Percentiles rank a stretch among this genome's conserved stretches.
Evolutionary conservation across 2,329 filamentous ascomycete species (phyloP).

Genomic region (Rhynchosporium agropyri): DNA sequence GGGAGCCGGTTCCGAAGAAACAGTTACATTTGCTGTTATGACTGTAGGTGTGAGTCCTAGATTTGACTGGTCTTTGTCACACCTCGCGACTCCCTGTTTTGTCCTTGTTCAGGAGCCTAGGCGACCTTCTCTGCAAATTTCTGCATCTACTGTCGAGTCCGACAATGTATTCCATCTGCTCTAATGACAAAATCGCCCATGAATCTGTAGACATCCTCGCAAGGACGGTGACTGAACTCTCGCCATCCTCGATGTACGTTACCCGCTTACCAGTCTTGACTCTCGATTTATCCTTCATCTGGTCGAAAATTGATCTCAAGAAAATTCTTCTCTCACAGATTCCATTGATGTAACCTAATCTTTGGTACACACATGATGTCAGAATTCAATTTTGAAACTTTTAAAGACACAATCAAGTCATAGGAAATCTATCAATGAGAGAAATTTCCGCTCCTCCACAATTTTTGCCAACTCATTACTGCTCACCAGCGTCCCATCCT

Average conservation of each 20-base stretch:
- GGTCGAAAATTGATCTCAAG: slow-evolving; percentile 31
- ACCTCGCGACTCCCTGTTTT: slow-evolving; percentile 24
- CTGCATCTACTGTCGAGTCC: slow-evolving; percentile 41
- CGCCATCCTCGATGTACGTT: slow-evolving; percentile 21
- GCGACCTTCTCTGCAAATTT: slow-evolving; percentile 30
- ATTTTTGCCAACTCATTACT: background rate
- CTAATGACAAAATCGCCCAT: slow-evolving; percentile 35
- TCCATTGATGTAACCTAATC: slow-evolving; percentile 30
- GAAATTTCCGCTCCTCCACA: slow-evolving; percentile 27
- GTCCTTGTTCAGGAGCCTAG: slow-evolving; percentile 28
- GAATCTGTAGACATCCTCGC: slow-evolving; percentile 32
- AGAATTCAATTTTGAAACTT: background rate
- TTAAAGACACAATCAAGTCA: background rate
- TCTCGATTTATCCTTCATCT: slow-evolving; percentile 31
- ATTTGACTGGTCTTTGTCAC: background rate
- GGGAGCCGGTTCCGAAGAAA: background rate
- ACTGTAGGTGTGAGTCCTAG: background rate
- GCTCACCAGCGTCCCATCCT: slow-evolving; percentile 21
- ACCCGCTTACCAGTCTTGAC: slow-evolving; percentile 32
- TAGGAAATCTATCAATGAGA: background rate
- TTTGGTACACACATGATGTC: slow-evolving; percentile 15
- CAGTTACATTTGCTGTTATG: background rate
- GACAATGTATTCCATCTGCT: slow-evolving; percentile 38
- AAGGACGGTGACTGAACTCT: slow-evolving; percentile 27
- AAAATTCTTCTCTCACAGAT: slow-evolving; percentile 30